A percentile compares a stretch with the other conserved stretches of the same genome.
These are phyloP conservation scores for Fusarium sp. DNA, from an alignment of 2,329 filamentous ascomycete species.

Conservation along the genomic window DNA sequence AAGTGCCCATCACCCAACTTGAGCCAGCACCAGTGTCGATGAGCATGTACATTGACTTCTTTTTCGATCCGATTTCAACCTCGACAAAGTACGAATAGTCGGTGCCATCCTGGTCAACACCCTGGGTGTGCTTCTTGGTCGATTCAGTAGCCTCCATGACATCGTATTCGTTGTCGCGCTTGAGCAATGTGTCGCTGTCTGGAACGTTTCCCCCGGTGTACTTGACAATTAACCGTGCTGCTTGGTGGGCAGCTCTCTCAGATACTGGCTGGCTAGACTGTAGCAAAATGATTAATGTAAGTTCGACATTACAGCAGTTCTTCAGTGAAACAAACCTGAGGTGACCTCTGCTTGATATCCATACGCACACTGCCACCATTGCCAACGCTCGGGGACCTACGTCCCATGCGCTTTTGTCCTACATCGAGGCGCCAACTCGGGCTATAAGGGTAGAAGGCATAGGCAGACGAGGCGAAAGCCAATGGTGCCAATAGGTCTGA, in stretches of 20 bases:
- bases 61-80: conserved; percentile 68
- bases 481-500: conserved; percentile 60
- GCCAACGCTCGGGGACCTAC: conserved; percentile 46
- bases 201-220: conserved; percentile 49
- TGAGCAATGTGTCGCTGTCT: conserved; percentile 43
- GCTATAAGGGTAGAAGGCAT: conserved; percentile 65
- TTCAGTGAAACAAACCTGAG: conserved; percentile 50
- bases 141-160: conserved; percentile 64
- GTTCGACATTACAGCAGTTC: conserved; percentile 10
- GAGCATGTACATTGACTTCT: conserved; percentile 71
- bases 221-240: conserved; percentile 58
- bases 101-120: conserved; percentile 74
- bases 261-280: conserved; percentile 54
- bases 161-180: conserved; percentile 63
- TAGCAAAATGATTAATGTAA: conserved; percentile 31
- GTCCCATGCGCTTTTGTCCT: conserved; percentile 40
- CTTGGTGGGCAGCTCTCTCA: conserved; percentile 57
- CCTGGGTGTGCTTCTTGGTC: conserved; percentile 63
- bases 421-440: conserved; percentile 55
- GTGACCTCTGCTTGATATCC: conserved; percentile 57
- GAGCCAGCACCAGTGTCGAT: conserved; percentile 78
- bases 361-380: conserved; percentile 55
- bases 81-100: conserved; percentile 77
- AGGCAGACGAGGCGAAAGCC: conserved; percentile 60
- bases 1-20: conserved; percentile 85